These are phyloP conservation scores for Candida michaelii DNA, from an alignment of 805 yeast species.

Conservation along the genomic window DNA sequence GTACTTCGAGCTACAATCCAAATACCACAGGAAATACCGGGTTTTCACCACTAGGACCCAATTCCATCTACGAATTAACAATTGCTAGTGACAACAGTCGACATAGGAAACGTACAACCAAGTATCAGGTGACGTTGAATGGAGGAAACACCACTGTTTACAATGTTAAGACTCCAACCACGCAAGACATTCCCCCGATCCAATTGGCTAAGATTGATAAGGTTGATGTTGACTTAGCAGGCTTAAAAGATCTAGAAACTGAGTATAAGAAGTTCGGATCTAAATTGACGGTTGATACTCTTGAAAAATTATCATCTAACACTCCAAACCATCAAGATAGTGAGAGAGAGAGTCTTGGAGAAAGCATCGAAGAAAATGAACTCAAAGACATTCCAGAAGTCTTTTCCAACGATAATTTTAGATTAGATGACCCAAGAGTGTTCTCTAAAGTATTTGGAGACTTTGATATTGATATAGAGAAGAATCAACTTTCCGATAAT, in stretches of 20 bases:
- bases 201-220: conserved; percentile 38
- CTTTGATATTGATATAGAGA: conserved; percentile 39
- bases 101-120: conserved; percentile 31
- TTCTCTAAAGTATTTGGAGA: conserved; percentile 73
- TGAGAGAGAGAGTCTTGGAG: conserved; percentile 6
- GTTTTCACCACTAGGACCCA: conserved; percentile 63
- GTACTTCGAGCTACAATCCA: conserved; percentile 11
- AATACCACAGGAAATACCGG: not conserved
- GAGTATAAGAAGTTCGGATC: conserved; percentile 41
- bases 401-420: conserved; percentile 65
- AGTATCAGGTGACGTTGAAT: conserved; percentile 35
- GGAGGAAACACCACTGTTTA: conserved; percentile 44
- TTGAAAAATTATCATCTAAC: conserved; percentile 23
- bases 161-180: conserved; percentile 65
- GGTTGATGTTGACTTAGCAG: conserved; percentile 16
- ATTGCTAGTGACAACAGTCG: conserved; percentile 55
- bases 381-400: conserved; percentile 56
- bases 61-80: conserved; percentile 75
- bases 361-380: conserved; percentile 8
- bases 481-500: conserved; percentile 37
- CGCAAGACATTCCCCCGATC: conserved; percentile 81
- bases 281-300: conserved; percentile 37
- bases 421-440: conserved; percentile 84
- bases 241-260: conserved; percentile 22
- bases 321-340: not conserved